These are phyloP conservation scores for Didymella lethalis DNA, from an alignment of 2,329 filamentous ascomycete genomes.

Conservation along the genomic window DNA sequence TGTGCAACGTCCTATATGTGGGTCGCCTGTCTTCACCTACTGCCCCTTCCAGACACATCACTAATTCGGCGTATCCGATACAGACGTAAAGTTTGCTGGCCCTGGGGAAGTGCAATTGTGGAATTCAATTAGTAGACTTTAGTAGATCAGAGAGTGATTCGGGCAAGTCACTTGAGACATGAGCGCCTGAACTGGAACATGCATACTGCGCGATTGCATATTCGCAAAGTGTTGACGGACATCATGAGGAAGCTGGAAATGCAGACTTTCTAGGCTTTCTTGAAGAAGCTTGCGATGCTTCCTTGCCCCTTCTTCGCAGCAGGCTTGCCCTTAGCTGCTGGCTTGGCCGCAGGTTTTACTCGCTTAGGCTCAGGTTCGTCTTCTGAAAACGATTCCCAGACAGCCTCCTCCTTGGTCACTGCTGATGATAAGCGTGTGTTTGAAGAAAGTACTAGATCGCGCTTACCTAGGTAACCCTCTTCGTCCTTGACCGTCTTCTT, in stretches of 20 bases:
- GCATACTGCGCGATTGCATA: background rate
- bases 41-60: background rate
- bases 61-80: background rate
- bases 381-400: conserved; percentile 94
- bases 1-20: conserved; percentile 4
- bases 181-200: background rate
- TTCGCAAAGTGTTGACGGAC: background rate
- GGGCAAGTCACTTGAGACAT: background rate
- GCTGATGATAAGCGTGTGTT: conserved; percentile 22
- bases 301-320: conserved; percentile 67
- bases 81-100: background rate
- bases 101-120: background rate
- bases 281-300: conserved; percentile 92
- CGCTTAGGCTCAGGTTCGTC: conserved; percentile 74
- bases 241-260: background rate
- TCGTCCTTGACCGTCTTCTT: conserved; percentile 88
- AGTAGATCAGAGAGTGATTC: background rate
- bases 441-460: conserved; percentile 2
- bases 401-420: conserved; percentile 86
- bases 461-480: conserved; percentile 84
- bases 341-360: conserved; percentile 55
- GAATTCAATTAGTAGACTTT: background rate
- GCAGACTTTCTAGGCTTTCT: conserved; percentile 66
- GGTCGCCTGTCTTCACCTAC: conserved; percentile 7
- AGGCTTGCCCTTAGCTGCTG: conserved; percentile 60